Percentiles rank a stretch among this genome's conserved stretches.
Evolutionary conservation across 2,329 filamentous ascomycete species (phyloP).

Genomic region (Aspergillus transmontanensis): DNA sequence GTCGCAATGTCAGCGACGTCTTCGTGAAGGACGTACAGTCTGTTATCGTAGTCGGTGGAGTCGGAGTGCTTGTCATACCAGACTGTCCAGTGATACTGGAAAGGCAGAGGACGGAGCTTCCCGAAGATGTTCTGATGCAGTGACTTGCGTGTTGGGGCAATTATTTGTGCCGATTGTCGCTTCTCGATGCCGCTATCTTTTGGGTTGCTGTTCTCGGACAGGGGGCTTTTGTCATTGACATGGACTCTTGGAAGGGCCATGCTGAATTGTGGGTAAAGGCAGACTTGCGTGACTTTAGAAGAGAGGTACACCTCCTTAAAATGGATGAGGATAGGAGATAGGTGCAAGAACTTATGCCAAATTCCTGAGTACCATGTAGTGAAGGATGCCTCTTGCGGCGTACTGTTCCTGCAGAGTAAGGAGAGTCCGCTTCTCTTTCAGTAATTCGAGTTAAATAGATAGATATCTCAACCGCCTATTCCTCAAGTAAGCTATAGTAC

Average conservation of each 20-base stretch:
- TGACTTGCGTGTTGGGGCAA: slow-evolving; percentile 33
- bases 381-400: background rate
- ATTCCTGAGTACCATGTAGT: background rate
- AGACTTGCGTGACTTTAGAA: background rate
- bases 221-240: slow-evolving; percentile 23
- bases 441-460: background rate
- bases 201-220: slow-evolving; percentile 17
- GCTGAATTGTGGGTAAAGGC: background rate
- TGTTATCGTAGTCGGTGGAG: slow-evolving; percentile 32
- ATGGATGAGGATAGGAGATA: background rate
- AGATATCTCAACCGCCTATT: background rate
- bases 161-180: background rate
- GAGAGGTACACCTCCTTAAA: background rate
- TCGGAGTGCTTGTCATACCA: slow-evolving; percentile 49
- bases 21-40: slow-evolving; percentile 42
- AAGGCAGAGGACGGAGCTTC: slow-evolving; percentile 49
- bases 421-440: background rate
- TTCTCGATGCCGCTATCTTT: slow-evolving; percentile 5
- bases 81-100: slow-evolving; percentile 52
- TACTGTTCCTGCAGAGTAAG: background rate
- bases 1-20: slow-evolving; percentile 46
- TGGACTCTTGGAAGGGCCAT: slow-evolving; percentile 28
- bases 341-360: background rate
- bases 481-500: background rate
- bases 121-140: slow-evolving; percentile 48